Evolutionary conservation across 306 rosid species (phyloP).

Genomic region (Geum urbanum): DNA sequence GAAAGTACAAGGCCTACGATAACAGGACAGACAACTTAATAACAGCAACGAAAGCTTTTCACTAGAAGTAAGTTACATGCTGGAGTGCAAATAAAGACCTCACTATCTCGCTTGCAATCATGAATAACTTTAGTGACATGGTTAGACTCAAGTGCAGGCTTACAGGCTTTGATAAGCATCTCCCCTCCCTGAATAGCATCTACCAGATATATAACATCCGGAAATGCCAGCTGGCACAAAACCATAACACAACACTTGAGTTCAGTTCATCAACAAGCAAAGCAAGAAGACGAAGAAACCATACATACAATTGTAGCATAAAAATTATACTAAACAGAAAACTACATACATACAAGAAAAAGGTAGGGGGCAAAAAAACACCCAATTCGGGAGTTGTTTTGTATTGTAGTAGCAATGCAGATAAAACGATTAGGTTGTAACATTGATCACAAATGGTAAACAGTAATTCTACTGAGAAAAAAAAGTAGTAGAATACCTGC

Average conservation of each 20-base stretch:
- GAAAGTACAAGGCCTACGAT: slow-evolving; percentile 86
- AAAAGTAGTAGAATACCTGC: slow-evolving; percentile 47
- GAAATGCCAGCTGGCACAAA: slow-evolving; percentile 79
- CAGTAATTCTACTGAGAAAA: background rate
- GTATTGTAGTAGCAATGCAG: background rate
- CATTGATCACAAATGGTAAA: background rate
- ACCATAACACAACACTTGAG: background rate
- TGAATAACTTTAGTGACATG: slow-evolving; percentile 92
- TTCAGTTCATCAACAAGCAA: background rate
- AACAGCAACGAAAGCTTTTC: slow-evolving; percentile 9
- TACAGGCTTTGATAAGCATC: slow-evolving; percentile 78
- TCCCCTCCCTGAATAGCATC: slow-evolving; percentile 87
- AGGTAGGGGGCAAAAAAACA: background rate
- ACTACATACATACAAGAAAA: background rate
- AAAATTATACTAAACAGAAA: background rate
- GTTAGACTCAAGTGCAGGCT: slow-evolving; percentile 95
- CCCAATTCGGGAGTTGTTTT: background rate
- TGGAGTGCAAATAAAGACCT: slow-evolving; percentile 48
- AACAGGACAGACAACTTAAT: slow-evolving; percentile 24
- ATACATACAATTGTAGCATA: background rate
- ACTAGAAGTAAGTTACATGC: slow-evolving; percentile 4
- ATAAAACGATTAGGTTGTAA: background rate
- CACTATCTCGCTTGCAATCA: slow-evolving; percentile 98
- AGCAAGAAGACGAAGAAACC: background rate
- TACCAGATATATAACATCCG: slow-evolving; percentile 90